phyloP scores from a whole-genome alignment of 2,329 filamentous ascomycete species.

The Epichloe scottii region DNA sequence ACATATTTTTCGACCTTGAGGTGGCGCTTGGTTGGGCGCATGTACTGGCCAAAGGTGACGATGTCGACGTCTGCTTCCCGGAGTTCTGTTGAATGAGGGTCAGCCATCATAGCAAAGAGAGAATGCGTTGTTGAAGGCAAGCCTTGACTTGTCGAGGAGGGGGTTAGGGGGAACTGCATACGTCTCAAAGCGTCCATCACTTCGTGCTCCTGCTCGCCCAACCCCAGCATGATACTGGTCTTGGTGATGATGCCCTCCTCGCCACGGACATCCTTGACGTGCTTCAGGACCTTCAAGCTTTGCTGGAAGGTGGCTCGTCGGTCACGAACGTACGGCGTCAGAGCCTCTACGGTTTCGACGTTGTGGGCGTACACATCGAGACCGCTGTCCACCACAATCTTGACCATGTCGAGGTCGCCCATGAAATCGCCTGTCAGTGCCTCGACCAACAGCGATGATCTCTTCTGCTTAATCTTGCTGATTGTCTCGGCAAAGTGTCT shows the following conservation, averaged over 20 bases:
- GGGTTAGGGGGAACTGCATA: slow-evolving; percentile 21
- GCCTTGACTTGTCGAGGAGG: no score
- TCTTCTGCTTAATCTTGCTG: slow-evolving; percentile 80
- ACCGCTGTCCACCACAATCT: slow-evolving; percentile 71
- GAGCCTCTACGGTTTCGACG: slow-evolving; percentile 81
- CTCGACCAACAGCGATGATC: slow-evolving; percentile 65
- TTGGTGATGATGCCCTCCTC: slow-evolving; percentile 80
- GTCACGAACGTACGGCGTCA: slow-evolving; percentile 85
- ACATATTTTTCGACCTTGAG: slow-evolving; percentile 96
- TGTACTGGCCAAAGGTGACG: slow-evolving; percentile 99
- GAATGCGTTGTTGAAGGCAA: not conserved
- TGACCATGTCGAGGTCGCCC: slow-evolving; percentile 79
- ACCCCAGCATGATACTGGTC: slow-evolving; percentile 91
- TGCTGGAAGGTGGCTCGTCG: slow-evolving; percentile 81
- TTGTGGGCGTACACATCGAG: slow-evolving; percentile 97
- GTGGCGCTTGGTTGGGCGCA: slow-evolving; percentile 95
- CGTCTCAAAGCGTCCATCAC: slow-evolving; percentile 64
- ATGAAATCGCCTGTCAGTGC: slow-evolving; percentile 77
- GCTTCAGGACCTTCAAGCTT: slow-evolving; percentile 64
- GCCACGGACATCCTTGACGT: slow-evolving; percentile 64
- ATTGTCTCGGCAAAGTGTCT: slow-evolving; percentile 89
- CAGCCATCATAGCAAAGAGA: not conserved
- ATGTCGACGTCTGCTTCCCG: slow-evolving; percentile 76
- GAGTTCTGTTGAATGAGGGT: slow-evolving; percentile 43
- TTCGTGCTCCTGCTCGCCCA: slow-evolving; percentile 85